These are phyloP conservation scores for Pharus latifolius DNA, from an alignment of 176 grass and related monocot species.

Conservation along the genomic window DNA sequence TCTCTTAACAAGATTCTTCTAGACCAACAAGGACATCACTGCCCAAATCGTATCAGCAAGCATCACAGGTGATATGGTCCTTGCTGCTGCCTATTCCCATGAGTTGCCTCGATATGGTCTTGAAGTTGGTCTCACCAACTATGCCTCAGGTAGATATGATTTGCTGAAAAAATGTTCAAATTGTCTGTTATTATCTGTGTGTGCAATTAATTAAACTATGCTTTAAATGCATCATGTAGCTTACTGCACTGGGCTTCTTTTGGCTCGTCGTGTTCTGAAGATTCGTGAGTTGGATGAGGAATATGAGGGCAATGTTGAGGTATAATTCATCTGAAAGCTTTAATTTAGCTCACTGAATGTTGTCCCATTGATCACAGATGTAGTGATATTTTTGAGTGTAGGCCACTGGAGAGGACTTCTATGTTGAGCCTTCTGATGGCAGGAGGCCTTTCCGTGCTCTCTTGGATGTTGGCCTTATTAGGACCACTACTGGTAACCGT, in stretches of 20 bases:
- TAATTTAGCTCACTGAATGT: fast-evolving
- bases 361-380: not conserved
- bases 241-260: conserved; percentile 76
- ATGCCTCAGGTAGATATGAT: conserved; percentile 48
- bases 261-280: conserved; percentile 75
- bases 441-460: conserved; percentile 83
- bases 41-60: conserved; percentile 58
- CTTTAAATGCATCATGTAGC: conserved; percentile 16
- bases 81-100: conserved; percentile 76
- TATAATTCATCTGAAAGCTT: not conserved
- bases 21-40: conserved; percentile 76
- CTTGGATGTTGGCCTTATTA: conserved; percentile 72
- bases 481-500: conserved; percentile 75
- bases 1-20: not conserved
- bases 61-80: conserved; percentile 59
- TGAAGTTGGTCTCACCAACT: conserved; percentile 78
- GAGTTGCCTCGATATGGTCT: conserved; percentile 67
- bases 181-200: not conserved
- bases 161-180: not conserved
- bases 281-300: conserved; percentile 49
- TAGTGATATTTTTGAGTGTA: not conserved
- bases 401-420: conserved; percentile 82
- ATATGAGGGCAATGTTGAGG: conserved; percentile 82
- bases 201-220: not conserved
- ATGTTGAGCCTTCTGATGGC: conserved; percentile 63